Evolutionary conservation across 108 stramenopile species (phyloP), one percentile per base, ranked within the genome.

Genomic region (Pseudonitzschia pungens): DNA sequence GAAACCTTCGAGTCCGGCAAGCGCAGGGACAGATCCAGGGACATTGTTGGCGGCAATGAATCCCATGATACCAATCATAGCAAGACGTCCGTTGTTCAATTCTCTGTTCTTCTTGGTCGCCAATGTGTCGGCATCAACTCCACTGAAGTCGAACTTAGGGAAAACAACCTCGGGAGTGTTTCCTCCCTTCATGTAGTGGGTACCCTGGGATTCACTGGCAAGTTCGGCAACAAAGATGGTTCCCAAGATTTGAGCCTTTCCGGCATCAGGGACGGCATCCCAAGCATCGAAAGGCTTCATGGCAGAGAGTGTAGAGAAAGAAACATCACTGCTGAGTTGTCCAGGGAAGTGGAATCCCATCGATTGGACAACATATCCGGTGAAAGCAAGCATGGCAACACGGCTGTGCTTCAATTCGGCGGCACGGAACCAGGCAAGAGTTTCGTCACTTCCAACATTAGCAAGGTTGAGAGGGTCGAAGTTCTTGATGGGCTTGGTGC

Each of bases 111-210:
- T 79, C 87, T 94, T 89, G 29, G 51, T 82, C 29, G 71, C 78
- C 76, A 93, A 59, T 16, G 75, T 85, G 40, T 68, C 83, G 29
- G 73, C 79, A 64, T 82, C 79, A 64, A 93, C 89, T 60, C 85
- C 86, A 51, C 83, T 83, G 81, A 89, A 90, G 78, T 93, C 92
- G 73, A 93, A 86, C n/a, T 84, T 74, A 55, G 92, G 92, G 84
- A 90, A 93, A 65, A 93, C 88, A 65, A 93, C 88, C 72, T 84
- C 86, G 14, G 92, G 87, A 36, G 78, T 60, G 54, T 70, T 43
- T 69, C 92, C 92, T 68, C 92, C 92, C 86, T 89, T 91, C 74
- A 85, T 94, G 89, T 91, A 94, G 79, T 94, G 92, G 53, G 78
- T 82, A 65, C 75, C 77, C 59, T 75, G 71, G 66, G 74, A 75